Evolutionary conservation across 352 stramenopile genomes (phyloP).

Genomic region (Phytophthora pisi): DNA sequence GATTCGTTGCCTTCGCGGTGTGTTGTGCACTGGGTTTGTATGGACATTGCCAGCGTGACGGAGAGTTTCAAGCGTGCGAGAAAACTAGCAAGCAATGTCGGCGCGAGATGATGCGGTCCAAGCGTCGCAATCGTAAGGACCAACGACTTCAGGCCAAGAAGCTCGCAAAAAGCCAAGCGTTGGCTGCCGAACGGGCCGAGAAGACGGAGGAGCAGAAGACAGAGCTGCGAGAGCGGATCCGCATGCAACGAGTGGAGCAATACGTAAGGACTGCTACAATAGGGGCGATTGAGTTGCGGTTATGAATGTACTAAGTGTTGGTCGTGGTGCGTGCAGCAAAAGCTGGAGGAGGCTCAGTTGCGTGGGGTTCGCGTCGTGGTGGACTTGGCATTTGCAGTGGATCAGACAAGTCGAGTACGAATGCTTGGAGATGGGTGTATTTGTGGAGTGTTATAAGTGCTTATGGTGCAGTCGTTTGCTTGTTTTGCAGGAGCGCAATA

Average conservation of each 20-base stretch:
- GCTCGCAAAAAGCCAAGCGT: conserved; percentile 12
- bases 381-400: conserved; percentile 60
- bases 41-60: not conserved
- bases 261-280: conserved; percentile 44
- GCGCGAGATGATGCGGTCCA: conserved; percentile 24
- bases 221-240: conserved; percentile 60
- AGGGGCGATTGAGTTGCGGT: not conserved
- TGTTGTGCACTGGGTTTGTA: conserved; percentile 12
- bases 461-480: not conserved
- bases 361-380: conserved; percentile 66
- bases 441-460: not conserved
- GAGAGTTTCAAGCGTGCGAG: not conserved
- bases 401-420: conserved; percentile 55
- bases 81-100: conserved; percentile 23
- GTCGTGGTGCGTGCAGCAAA: conserved; percentile 56
- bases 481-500: conserved; percentile 67
- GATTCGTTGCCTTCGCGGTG: not conserved
- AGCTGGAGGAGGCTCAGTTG: conserved; percentile 51
- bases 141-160: conserved; percentile 35
- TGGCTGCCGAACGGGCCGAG: conserved; percentile 5
- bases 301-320: conserved; percentile 1
- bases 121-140: conserved; percentile 43
- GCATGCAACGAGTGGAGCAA: conserved; percentile 81
- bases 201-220: conserved; percentile 54
- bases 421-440: not conserved